phyloP scores from a whole-genome alignment of 2,329 filamentous ascomycete species.

The Aplosporella prunicola region DNA sequence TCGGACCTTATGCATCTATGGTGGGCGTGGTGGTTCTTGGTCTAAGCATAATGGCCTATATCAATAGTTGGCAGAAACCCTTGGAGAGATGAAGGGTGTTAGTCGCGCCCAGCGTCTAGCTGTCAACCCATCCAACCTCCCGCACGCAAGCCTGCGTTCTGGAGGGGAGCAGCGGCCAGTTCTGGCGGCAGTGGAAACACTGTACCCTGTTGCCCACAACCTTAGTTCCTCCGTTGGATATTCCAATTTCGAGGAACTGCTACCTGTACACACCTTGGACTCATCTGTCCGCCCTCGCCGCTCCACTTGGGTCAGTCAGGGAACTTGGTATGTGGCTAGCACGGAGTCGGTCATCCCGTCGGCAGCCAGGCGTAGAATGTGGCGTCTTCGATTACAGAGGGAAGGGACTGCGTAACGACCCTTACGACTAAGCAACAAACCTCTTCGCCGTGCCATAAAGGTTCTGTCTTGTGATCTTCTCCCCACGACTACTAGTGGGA shows the following conservation, averaged over 20 bases:
- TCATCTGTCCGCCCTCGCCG: too few relatives aligned
- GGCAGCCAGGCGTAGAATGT: background rate
- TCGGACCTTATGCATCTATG: slow-evolving; percentile 30
- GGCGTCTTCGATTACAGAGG: slow-evolving; percentile 1
- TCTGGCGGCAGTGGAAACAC: slow-evolving; percentile 3
- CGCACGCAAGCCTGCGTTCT: background rate
- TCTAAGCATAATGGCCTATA: slow-evolving; percentile 32
- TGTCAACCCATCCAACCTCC: background rate
- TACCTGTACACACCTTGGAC: slow-evolving; percentile 3
- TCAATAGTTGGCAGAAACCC: slow-evolving; percentile 34
- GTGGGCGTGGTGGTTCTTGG: slow-evolving; percentile 31
- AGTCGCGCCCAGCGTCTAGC: too few relatives aligned
- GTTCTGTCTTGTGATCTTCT: slow-evolving; percentile 2
- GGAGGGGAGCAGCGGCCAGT: background rate
- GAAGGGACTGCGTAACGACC: slow-evolving; percentile 9
- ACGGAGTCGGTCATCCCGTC: background rate
- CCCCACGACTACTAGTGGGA: slow-evolving; percentile 2
- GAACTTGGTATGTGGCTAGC: background rate
- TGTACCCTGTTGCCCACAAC: background rate
- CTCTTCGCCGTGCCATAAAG: slow-evolving; percentile 6
- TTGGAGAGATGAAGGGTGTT: slow-evolving; percentile 35
- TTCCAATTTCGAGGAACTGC: background rate
- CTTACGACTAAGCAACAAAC: slow-evolving; percentile 8
- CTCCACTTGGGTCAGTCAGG: background rate
- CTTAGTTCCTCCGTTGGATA: slow-evolving; percentile 2